phyloP scores from a whole-genome alignment of 2,329 filamentous ascomycete genomes.

The Fusarium decemcellulare region DNA sequence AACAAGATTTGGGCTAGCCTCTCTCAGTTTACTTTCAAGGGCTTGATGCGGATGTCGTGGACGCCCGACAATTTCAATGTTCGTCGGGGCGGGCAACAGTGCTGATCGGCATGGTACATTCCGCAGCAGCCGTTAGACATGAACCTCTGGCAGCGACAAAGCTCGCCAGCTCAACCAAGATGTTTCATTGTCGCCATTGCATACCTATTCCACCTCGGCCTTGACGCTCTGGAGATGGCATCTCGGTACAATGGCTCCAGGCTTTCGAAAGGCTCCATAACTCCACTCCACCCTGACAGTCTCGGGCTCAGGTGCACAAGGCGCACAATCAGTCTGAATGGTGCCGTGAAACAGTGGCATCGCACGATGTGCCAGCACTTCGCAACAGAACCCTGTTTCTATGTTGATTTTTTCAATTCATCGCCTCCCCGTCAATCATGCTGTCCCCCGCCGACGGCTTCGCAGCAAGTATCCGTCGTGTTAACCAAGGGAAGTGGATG shows the following conservation, averaged over 20 bases:
- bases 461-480: neutral
- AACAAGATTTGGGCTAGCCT: neutral
- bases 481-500: neutral
- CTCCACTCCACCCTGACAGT: conserved; percentile 32
- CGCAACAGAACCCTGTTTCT: conserved; percentile 23
- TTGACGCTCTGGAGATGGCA: conserved; percentile 21
- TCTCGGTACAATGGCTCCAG: conserved; percentile 13
- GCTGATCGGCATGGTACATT: conserved; percentile 16
- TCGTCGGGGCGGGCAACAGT: conserved; percentile 31
- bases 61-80: conserved; percentile 21
- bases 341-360: conserved; percentile 31
- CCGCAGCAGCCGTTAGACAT: conserved; percentile 11
- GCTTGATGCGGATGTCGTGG: conserved; percentile 22
- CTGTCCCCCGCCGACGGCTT: conserved; percentile 9
- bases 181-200: neutral
- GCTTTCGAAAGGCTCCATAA: conserved; percentile 18
- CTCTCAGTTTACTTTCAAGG: conserved; percentile 2
- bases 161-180: conserved; percentile 3
- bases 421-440: neutral
- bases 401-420: conserved; percentile 21
- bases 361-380: conserved; percentile 29
- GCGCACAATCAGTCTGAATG: conserved; percentile 19
- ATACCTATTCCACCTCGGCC: conserved; percentile 12
- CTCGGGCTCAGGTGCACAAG: conserved; percentile 19
- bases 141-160: conserved; percentile 7